Base-by-base conservation (phyloP, 768 basidiomycete species). In the Melanogaster broomeanus region DNA sequence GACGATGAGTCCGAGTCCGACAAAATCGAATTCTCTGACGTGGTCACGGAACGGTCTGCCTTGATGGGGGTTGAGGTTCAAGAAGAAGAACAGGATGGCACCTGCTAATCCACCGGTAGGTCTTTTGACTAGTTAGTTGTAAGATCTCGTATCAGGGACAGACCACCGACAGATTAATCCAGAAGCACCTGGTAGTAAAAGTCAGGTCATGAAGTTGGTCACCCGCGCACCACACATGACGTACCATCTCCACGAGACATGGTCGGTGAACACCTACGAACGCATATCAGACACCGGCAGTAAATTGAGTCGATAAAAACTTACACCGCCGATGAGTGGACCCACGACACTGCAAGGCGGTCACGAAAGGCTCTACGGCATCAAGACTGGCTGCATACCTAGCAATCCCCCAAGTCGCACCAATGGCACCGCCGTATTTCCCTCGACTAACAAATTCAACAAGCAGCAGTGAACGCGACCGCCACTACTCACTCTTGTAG, bases 321-420 rank as follows among this genome's bases (percentile, higher is more conserved):
- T 33, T 45, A 72, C 72, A 4, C 72, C 72, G 8, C 72, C 71
- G 18, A 74, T 42, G 10, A 81, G 62, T 2, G 79, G 80, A 11
- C 78, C 79, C 6, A 77, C 40, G 4, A 75, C 72, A 45, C 72
- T 72, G 39, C n/a, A 6, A 15, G 6, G 15, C 19, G 12, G 15
- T 39, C 55, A 34, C 45, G n/a, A 9, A 45, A 30, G 11, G 15
- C 10, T 12, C 33, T 33, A n/a, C n/a, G 27, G 33, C 21, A 5
- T n/a, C 45, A 18, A 34, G 34, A 52, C 4, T 37, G 3, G 2
- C 12, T 2, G 41, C 57, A 31, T 55, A 72, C 72, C 62, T 71
- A 6, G 71, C 70, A 31, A 71, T 60, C 0, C 77, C 78, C 72
- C 73, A 77, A 9, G 72, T 67, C 0, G 72, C 70, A 24, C 76